These are phyloP conservation scores for Thermochaetoides dissita DNA, from an alignment of 2,329 filamentous ascomycete species.

Conservation along the genomic window DNA sequence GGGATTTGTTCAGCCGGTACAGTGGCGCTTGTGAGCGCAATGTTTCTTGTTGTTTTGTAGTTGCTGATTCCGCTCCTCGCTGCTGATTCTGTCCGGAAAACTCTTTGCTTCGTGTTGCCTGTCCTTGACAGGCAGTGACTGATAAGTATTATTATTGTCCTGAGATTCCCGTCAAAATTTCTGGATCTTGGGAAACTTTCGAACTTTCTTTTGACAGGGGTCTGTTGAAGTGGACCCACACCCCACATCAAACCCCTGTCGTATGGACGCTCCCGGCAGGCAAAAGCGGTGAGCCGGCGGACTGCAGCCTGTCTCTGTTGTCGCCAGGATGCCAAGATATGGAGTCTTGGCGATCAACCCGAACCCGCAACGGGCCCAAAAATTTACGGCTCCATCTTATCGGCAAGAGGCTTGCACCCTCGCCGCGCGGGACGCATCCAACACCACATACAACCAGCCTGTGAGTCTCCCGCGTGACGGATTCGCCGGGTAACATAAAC, in stretches of 20 bases:
- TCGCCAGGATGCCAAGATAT: too few relatives aligned
- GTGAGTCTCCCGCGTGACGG: slow-evolving; percentile 1
- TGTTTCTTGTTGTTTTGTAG: not conserved
- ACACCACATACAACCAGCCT: not conserved
- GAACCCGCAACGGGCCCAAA: slow-evolving; percentile 5
- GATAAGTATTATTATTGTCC: too few relatives aligned
- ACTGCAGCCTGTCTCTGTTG: too few relatives aligned
- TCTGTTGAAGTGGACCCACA: slow-evolving; percentile 5
- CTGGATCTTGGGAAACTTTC: slow-evolving; percentile 1
- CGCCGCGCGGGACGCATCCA: slow-evolving; percentile 4
- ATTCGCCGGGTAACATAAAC: not conserved
- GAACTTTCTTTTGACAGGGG: slow-evolving; percentile 2
- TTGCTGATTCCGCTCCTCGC: too few relatives aligned
- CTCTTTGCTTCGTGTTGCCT: too few relatives aligned
- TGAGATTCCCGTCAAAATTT: too few relatives aligned
- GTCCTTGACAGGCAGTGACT: too few relatives aligned
- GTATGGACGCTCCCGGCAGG: slow-evolving; percentile 7
- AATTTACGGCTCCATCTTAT: slow-evolving; percentile 10
- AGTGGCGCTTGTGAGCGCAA: not conserved
- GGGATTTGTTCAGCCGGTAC: too few relatives aligned
- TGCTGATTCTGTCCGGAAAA: too few relatives aligned
- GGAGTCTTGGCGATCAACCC: too few relatives aligned
- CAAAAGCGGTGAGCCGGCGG: slow-evolving; percentile 11
- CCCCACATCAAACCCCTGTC: slow-evolving; percentile 1
- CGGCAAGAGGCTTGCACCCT: not conserved